Evolutionary conservation across 345 rosid species (phyloP).

Genomic region (Hirschfeldia incana): DNA sequence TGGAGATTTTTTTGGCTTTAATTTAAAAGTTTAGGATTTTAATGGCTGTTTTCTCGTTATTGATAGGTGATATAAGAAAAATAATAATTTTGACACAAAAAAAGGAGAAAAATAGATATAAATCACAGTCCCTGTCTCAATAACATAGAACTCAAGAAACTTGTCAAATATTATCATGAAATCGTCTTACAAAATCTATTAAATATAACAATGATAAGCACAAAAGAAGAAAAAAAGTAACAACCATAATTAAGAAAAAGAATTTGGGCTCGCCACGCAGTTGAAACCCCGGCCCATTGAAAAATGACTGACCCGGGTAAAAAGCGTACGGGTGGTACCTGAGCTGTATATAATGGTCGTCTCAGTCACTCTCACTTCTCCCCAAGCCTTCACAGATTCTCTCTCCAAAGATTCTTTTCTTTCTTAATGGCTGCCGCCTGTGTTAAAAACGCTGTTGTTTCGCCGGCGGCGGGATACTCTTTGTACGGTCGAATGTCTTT

Average conservation of each 20-base stretch:
- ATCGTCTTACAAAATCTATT: neutral
- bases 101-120: neutral
- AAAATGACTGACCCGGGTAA: neutral
- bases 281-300: neutral
- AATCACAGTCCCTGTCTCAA: neutral
- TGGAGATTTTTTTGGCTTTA: too few species aligned
- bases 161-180: neutral
- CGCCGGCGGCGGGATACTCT: conserved; percentile 57
- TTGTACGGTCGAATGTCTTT: conserved; percentile 55
- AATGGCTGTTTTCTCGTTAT: too few species aligned
- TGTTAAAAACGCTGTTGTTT: conserved; percentile 56
- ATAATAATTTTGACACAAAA: neutral
- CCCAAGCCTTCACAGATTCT: conserved; percentile 15
- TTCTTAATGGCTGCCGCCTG: conserved; percentile 80
- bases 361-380: conserved; percentile 28
- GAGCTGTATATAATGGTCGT: conserved; percentile 26
- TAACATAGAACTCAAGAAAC: neutral
- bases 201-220: neutral
- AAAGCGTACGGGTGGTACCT: conserved; percentile 31
- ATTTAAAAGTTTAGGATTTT: too few species aligned
- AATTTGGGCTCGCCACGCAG: neutral
- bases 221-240: neutral
- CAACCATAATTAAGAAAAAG: neutral
- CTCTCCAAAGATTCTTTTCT: neutral
- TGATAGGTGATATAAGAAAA: neutral